Conservation (phyloP, 108 stramenopile species). For the Conticribra guillardii region DNA sequence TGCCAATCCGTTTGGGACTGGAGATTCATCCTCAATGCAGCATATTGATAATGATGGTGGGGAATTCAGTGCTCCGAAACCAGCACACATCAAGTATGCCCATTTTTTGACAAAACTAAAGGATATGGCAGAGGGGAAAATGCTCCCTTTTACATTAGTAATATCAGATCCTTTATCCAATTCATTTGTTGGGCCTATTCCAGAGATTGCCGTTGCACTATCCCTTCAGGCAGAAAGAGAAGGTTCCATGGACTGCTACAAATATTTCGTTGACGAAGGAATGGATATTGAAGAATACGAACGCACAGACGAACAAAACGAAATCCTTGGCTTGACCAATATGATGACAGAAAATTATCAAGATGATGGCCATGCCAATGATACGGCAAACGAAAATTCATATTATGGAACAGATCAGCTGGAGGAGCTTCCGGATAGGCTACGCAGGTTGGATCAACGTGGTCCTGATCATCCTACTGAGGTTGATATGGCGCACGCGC, state of each 20-base stretch:
- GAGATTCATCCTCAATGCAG: slow-evolving; percentile 68
- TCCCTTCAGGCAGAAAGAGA: slow-evolving; percentile 43
- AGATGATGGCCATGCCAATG: background rate
- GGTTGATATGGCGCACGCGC: background rate
- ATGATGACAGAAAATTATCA: slow-evolving; percentile 54
- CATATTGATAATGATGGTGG: slow-evolving; percentile 53
- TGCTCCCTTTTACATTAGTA: slow-evolving; percentile 81
- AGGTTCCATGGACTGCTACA: slow-evolving; percentile 28
- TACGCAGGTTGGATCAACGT: background rate
- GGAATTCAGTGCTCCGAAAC: slow-evolving; percentile 22
- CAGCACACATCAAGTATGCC: slow-evolving; percentile 39
- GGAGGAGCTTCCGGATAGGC: background rate
- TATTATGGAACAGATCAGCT: background rate
- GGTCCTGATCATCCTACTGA: background rate
- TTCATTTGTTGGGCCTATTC: slow-evolving; percentile 79
- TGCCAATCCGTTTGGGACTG: slow-evolving; percentile 76
- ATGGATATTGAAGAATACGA: slow-evolving; percentile 57
- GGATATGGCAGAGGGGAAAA: slow-evolving; percentile 49
- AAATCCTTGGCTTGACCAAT: slow-evolving; percentile 67
- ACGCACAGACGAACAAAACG: slow-evolving; percentile 67
- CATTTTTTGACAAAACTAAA: slow-evolving; percentile 57
- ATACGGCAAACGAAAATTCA: background rate
- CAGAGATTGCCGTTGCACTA: slow-evolving; percentile 21
- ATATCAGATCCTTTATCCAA: slow-evolving; percentile 89
- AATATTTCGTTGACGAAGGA: slow-evolving; percentile 32